Evolutionary conservation across 768 basidiomycete genomes (phyloP), one percentile per base, ranked within the genome.

Genomic region (Sistotremastrum niveocremeum): DNA sequence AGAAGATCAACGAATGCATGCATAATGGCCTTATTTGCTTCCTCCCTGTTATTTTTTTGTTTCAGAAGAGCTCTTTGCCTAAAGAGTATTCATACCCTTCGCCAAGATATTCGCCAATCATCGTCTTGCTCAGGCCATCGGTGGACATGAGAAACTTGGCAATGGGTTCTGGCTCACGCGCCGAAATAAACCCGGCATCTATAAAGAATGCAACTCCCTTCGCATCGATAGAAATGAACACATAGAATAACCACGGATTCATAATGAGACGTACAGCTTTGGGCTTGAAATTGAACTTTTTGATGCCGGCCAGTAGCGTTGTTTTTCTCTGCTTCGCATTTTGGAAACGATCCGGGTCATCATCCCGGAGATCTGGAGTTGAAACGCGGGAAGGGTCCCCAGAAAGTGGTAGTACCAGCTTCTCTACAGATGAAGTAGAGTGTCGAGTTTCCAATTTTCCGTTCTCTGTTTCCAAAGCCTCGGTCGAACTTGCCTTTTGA

Each of bases 281-380:
- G n/a, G 94, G 93, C 65, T 95, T 98, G 70, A 83, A 90, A 60
- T 98, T 97, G 65, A 99, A 99, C 63, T 89, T 90, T 62, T 84
- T 91, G 63, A 98, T 85, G 30, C 95, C 95, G 59, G 98, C 94
- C 36, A 91, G 65, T 31, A 98, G 62, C 0, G 84, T 93, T 34
- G 88, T 97, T 66, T 99, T 99, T 65, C 87, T 84, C 65, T 90
- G 86, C 61, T 95, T 97, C 7, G 91, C 95, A 49, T 76, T 91
- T 67, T 97, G 94, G 52, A 99, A 97, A 56, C 76, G 75, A 12
- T 72, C 81, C 1, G 94, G 94, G 60, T 98, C 94, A 20, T 20
- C 20, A 56, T 98, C 95, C n/a, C 65, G 63, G 36, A 80, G 57
- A 47, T 90, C 88, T 0, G 89, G 86, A 0, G 88, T 89, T 7